A percentile compares a stretch with the other conserved stretches of the same genome.
phyloP scores from a whole-genome alignment of 805 yeast species.

The Metschnikowia gelsemii region DNA sequence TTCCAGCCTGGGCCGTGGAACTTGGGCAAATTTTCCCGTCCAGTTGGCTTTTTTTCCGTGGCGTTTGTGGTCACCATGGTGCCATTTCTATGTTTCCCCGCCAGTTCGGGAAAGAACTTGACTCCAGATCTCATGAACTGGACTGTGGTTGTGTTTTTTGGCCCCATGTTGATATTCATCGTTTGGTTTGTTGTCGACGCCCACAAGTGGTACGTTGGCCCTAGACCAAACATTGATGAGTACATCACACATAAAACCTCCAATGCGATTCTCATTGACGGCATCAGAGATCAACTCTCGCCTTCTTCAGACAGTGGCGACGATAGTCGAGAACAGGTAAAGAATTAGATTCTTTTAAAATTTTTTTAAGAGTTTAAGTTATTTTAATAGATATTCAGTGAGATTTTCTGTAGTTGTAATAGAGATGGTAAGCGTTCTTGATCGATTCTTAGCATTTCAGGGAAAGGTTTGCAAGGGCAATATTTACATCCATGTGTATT shows the following conservation, averaged over 20 bases:
- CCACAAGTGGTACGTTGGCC: conserved; percentile 60
- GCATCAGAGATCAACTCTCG: conserved; percentile 8
- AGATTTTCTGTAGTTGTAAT: too few species aligned
- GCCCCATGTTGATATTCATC: conserved; percentile 52
- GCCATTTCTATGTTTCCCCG: conserved; percentile 61
- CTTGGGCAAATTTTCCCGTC: conserved; percentile 52
- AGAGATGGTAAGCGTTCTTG: too few species aligned
- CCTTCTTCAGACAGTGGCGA: conserved; percentile 2
- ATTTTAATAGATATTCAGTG: background rate
- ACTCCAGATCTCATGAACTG: conserved; percentile 55
- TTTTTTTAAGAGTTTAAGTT: background rate
- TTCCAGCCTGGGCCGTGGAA: conserved; percentile 69
- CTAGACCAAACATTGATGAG: conserved; percentile 44
- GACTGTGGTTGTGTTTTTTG: conserved; percentile 56
- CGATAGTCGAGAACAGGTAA: conserved; percentile 1
- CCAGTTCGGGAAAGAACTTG: conserved; percentile 34
- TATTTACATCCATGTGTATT: too few species aligned
- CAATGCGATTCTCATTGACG: conserved; percentile 7
- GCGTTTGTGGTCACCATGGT: conserved; percentile 55
- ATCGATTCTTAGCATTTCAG: too few species aligned
- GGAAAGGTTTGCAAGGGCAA: too few species aligned
- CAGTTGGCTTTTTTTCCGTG: conserved; percentile 48
- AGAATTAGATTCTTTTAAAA: background rate
- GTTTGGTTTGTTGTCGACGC: conserved; percentile 54
- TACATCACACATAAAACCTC: conserved; percentile 13